Evolutionary conservation across 768 basidiomycete genomes (phyloP), one percentile per base, ranked within the genome.

Genomic region (Chlorophyllum brunneum): DNA sequence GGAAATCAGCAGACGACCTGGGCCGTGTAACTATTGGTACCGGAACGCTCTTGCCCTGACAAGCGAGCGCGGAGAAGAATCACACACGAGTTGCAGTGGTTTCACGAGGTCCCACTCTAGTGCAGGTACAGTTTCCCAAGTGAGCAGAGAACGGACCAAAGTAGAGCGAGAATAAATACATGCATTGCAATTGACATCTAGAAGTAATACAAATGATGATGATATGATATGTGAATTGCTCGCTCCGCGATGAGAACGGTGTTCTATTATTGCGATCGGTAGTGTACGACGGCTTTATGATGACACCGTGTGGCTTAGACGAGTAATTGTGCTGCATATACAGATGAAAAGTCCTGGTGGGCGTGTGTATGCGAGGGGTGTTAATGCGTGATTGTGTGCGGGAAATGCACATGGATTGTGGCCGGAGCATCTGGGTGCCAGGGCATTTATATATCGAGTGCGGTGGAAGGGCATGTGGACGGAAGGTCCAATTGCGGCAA

Each of bases 211-310:
- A 52, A 52, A 43, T 42, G 41, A 44, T 52, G 42, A 27, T 51
- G 50, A 52, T 52, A 52, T 34, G 51, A 52, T 52, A 52, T 52
- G 41, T 44, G 42, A 29, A 43, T 44, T 26, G 51, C 43, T 43
- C 42, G 51, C 42, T 49, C 33, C 33, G 51, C 51, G 51, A 52
- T 44, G 51, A 52, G 51, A 52, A 52, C 42, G 51, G 51, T 44
- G 34, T 37, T 33, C 51, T 52, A 52, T 52, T 52, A 44, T 52
- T 52, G 51, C 31, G 26, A 31, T 45, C 42, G 51, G 51, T 36
- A 37, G 42, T 11, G 27, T 42, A 47, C 23, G 40, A 51, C 40
- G 49, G 49, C 13, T 36, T 29, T 43, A 45, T 52, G 31, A 30
- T 24, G n/a, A 29, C 42, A 27, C 50, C 49, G 50, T 44, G 24